These are phyloP conservation scores for Ceratocystis diversiconidia DNA, from an alignment of 2,329 filamentous ascomycete species.

Conservation along the genomic window DNA sequence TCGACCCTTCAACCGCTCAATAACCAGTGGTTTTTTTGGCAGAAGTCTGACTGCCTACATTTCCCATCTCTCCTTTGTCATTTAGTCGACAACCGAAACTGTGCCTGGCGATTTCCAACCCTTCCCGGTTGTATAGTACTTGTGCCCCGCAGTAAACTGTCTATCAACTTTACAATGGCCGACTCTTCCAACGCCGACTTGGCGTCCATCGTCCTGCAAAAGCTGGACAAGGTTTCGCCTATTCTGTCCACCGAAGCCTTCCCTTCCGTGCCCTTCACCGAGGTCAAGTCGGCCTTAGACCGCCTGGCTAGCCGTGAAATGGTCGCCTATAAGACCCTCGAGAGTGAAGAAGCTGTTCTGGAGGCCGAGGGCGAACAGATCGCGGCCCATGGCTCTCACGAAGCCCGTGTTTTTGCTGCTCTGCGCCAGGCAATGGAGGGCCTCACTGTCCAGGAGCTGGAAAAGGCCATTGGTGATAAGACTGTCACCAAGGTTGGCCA, in stretches of 20 bases:
- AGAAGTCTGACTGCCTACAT: background rate
- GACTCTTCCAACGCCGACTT: conserved; percentile 38
- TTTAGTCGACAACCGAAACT: background rate
- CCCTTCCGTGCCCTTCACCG: conserved; percentile 48
- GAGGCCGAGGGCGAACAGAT: conserved; percentile 63
- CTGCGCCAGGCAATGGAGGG: conserved; percentile 60
- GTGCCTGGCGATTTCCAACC: background rate
- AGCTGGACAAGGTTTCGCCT: conserved; percentile 48
- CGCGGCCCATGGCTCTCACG: conserved; percentile 62
- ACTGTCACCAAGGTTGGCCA: conserved; percentile 70
- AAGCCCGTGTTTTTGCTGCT: conserved; percentile 68
- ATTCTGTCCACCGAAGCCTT: conserved; percentile 57
- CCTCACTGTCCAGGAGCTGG: conserved; percentile 62
- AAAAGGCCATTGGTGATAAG: conserved; percentile 56
- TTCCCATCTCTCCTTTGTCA: background rate
- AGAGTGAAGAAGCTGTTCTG: conserved; percentile 61
- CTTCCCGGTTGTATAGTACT: background rate
- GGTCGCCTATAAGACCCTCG: conserved; percentile 72
- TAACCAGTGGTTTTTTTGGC: background rate
- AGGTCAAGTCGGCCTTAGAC: conserved; percentile 78
- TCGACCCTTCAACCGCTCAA: background rate
- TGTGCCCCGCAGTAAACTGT: background rate
- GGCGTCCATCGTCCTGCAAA: conserved; percentile 48
- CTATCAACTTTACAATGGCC: conserved; percentile 27
- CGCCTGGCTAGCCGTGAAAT: conserved; percentile 71